A percentile compares a stretch with the other conserved stretches of the same genome.
These are phyloP conservation scores for Hydnomerulius pinastri DNA, from an alignment of 768 basidiomycete species.

Conservation along the genomic window DNA sequence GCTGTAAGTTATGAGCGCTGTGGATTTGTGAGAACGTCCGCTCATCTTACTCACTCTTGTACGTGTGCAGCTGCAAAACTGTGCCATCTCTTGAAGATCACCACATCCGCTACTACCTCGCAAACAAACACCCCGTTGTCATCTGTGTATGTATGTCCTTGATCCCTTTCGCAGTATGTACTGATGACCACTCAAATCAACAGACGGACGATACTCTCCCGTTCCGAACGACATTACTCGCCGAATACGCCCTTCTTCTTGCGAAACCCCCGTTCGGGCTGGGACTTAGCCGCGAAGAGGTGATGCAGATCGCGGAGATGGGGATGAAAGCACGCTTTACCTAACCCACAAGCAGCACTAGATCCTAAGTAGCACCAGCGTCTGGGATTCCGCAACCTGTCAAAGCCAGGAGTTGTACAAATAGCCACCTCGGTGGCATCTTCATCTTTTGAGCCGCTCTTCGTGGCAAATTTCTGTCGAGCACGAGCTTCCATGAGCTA, in stretches of 20 bases:
- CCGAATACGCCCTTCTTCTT: slow-evolving; percentile 79
- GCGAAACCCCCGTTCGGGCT: slow-evolving; percentile 73
- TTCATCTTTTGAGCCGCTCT: no score
- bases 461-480: no score
- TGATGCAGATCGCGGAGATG: slow-evolving; percentile 58
- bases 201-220: slow-evolving; percentile 85
- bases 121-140: slow-evolving; percentile 63
- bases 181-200: neutral
- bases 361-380: neutral
- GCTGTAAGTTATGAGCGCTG: slow-evolving; percentile 46
- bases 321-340: slow-evolving; percentile 47
- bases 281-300: slow-evolving; percentile 60
- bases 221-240: slow-evolving; percentile 72
- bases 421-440: no score
- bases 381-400: neutral
- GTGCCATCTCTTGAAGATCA: slow-evolving; percentile 65
- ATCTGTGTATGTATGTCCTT: slow-evolving; percentile 61
- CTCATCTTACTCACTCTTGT: neutral
- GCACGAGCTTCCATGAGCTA: no score
- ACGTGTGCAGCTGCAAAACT: slow-evolving; percentile 68
- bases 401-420: no score
- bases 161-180: neutral
- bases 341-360: neutral
- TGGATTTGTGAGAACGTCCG: neutral
- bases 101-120: slow-evolving; percentile 70